Evolutionary conservation across 176 grass and related monocot genomes (phyloP).

Genomic region (Zizania latifolia): DNA sequence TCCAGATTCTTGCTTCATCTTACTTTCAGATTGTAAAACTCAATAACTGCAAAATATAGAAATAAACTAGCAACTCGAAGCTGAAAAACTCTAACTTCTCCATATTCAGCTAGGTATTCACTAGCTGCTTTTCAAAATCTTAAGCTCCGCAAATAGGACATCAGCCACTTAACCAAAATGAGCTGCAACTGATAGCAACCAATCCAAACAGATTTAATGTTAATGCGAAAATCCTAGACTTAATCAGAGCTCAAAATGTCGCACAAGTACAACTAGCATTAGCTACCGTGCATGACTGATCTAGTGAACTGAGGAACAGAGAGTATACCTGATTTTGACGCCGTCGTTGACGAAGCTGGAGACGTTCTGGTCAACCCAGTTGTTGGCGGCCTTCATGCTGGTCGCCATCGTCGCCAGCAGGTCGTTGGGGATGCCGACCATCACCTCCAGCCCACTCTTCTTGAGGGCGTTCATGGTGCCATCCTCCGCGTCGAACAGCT

Average conservation of each 20-base stretch:
- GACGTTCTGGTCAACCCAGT: slow-evolving; percentile 84
- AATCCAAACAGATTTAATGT: not conserved
- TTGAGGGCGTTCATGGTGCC: slow-evolving; percentile 74
- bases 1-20: too few species aligned
- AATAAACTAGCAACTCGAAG: too few species aligned
- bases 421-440: slow-evolving; percentile 98
- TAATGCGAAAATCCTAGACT: not conserved
- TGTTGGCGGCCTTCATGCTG: slow-evolving; percentile 58
- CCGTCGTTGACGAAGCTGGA: slow-evolving; percentile 63
- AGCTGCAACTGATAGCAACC: not conserved
- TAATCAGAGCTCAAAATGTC: not conserved
- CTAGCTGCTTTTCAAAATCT: too few species aligned
- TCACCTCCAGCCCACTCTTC: slow-evolving; percentile 95
- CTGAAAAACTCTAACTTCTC: too few species aligned
- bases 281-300: not conserved
- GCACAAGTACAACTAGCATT: too few species aligned
- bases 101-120: too few species aligned
- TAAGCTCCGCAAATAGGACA: too few species aligned
- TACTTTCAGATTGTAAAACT: too few species aligned
- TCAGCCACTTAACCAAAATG: not conserved
- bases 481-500: slow-evolving; percentile 95
- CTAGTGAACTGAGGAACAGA: not conserved
- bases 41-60: too few species aligned
- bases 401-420: slow-evolving; percentile 56
- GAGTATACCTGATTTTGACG: slow-evolving; percentile 68